phyloP scores from a whole-genome alignment of 169 alveolate genomes.

The Neospora caninum region DNA sequence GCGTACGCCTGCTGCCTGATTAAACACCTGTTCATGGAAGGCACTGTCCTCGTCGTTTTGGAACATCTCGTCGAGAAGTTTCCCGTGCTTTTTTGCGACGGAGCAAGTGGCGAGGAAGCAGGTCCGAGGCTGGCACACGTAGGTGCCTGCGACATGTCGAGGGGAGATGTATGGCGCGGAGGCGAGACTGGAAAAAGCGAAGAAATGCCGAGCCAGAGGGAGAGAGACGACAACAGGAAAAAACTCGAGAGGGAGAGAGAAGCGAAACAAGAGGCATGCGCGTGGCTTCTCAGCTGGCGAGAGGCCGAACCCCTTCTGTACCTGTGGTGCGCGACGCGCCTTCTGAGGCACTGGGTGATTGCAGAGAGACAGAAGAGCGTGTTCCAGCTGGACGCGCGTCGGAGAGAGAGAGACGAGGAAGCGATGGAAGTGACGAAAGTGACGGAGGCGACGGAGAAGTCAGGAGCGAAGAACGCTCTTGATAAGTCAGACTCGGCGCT shows the following conservation, averaged over 20 bases:
- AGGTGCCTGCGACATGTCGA: conserved; percentile 15
- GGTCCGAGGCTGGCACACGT: not conserved
- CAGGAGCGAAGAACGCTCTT: conserved; percentile 36
- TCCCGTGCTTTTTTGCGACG: conserved; percentile 38
- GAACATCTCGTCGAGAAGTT: not conserved
- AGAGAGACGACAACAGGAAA: not conserved
- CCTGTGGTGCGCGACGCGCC: conserved; percentile 58
- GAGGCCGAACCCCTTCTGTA: conserved; percentile 53
- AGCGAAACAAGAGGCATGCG: not conserved
- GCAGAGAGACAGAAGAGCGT: conserved; percentile 59
- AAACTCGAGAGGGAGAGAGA: not conserved
- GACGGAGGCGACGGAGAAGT: conserved; percentile 29
- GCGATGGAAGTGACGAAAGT: not conserved
- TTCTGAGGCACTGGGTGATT: conserved; percentile 63
- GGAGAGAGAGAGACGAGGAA: conserved; percentile 52
- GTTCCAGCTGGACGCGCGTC: conserved; percentile 24
- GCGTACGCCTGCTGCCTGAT: conserved; percentile 67
- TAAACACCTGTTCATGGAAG: conserved; percentile 61
- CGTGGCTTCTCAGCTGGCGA: conserved; percentile 50
- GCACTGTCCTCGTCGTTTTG: conserved; percentile 42
- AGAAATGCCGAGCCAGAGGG: not conserved
- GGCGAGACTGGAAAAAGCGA: not conserved
- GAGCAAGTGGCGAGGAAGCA: conserved; percentile 4
- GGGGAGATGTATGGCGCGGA: conserved; percentile 10
- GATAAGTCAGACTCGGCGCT: conserved; percentile 3